These are phyloP conservation scores for Dalbergia cochinchinensis DNA, from an alignment of 306 rosid species.

Conservation along the genomic window DNA sequence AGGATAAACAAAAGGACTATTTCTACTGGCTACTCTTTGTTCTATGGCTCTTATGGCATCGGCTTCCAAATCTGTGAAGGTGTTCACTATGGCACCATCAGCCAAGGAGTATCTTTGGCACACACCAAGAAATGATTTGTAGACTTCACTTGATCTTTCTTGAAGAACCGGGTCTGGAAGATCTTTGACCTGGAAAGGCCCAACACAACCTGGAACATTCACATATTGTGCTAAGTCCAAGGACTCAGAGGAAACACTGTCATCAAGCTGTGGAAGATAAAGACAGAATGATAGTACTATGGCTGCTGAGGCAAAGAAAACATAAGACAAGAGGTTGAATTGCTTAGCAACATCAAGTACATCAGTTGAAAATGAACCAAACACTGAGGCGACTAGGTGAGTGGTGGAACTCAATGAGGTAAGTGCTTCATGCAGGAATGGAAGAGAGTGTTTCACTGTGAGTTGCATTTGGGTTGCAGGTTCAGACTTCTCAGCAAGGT, in stretches of 20 bases:
- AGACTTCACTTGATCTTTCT: conserved; percentile 28
- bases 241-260: neutral
- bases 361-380: conserved; percentile 6
- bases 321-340: conserved; percentile 38
- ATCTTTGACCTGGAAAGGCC: conserved; percentile 36
- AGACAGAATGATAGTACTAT: neutral
- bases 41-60: neutral
- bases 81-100: conserved; percentile 48
- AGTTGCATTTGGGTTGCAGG: conserved; percentile 3
- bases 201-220: neutral
- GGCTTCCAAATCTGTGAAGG: conserved; percentile 35
- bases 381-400: conserved; percentile 25
- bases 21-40: neutral
- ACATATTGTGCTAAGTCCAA: neutral
- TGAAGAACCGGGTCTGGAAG: neutral
- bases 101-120: neutral
- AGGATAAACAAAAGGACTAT: conserved; percentile 32
- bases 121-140: conserved; percentile 14
- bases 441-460: conserved; percentile 24
- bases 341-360: conserved; percentile 33
- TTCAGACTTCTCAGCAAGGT: neutral
- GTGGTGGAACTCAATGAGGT: neutral
- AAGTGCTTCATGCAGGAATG: conserved; percentile 32
- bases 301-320: conserved; percentile 27
- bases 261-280: conserved; percentile 24